Percentiles rank a stretch among this genome's conserved stretches.
These are phyloP conservation scores for Lentinula guzmanii DNA, from an alignment of 768 basidiomycete species.

Conservation along the genomic window DNA sequence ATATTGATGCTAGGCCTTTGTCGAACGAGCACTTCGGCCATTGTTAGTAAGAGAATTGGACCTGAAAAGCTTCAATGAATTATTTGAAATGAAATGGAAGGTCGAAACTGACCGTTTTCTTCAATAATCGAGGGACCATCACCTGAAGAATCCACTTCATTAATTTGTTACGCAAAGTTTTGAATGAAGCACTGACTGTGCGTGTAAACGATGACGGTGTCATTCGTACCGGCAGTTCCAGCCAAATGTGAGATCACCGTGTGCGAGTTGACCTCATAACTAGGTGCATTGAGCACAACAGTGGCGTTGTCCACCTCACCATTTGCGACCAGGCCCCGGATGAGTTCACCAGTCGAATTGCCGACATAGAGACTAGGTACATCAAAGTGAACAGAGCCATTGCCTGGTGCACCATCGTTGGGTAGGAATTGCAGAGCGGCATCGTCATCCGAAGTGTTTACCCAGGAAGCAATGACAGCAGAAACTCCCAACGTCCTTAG, in stretches of 20 bases:
- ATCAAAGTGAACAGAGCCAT: constrained; percentile 17
- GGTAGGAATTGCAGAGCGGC: constrained; percentile 24
- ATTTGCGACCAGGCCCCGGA: constrained; percentile 15
- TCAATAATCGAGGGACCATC: constrained; percentile 26
- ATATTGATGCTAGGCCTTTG: constrained; percentile 20
- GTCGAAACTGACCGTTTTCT: constrained; percentile 19
- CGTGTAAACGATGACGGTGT: constrained; percentile 23
- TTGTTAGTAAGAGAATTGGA: constrained; percentile 22
- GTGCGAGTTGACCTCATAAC: constrained; percentile 11
- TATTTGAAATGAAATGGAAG: not conserved
- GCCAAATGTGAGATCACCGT: constrained; percentile 20
- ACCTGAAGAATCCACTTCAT: constrained; percentile 9
- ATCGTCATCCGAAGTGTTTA: constrained; percentile 21
- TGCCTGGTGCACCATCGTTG: constrained; percentile 16
- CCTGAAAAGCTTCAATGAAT: constrained; percentile 10
- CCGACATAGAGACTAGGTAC: constrained; percentile 24
- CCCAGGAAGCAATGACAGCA: constrained; percentile 22
- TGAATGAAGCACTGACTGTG: constrained; percentile 16
- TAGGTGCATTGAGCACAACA: constrained; percentile 24
- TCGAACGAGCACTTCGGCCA: constrained; percentile 22
- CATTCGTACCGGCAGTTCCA: constrained; percentile 14
- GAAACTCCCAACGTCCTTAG: constrained; percentile 16
- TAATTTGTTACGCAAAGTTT: not conserved
- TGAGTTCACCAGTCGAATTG: constrained; percentile 21
- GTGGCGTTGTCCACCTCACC: constrained; percentile 18